Conservation (phyloP, 2,329 filamentous ascomycete genomes). For the Penicillium brasilianum region DNA sequence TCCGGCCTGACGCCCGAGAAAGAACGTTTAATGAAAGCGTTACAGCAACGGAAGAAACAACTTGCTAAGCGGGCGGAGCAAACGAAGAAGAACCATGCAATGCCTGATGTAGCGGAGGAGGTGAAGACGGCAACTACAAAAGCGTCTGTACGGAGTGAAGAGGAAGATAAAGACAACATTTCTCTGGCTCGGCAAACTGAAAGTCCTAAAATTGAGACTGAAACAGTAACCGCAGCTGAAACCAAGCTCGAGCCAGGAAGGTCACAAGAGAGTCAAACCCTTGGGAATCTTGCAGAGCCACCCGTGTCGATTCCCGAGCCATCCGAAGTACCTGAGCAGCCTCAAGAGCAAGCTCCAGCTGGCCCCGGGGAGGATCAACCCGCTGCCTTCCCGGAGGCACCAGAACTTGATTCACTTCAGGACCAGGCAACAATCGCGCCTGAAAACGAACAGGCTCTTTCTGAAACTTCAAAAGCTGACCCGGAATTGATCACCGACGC, state of each 20-base stretch:
- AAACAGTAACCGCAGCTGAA: slow-evolving; percentile 18
- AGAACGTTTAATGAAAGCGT: slow-evolving; percentile 87
- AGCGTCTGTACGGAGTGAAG: slow-evolving; percentile 30
- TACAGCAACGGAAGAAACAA: slow-evolving; percentile 87
- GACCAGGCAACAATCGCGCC: background rate
- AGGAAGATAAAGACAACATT: slow-evolving; percentile 33
- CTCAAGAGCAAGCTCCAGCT: slow-evolving; percentile 8
- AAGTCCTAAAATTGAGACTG: background rate
- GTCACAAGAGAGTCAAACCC: background rate
- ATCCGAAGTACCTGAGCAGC: slow-evolving; percentile 9
- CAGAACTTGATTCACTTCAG: slow-evolving; percentile 10
- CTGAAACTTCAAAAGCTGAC: slow-evolving; percentile 22
- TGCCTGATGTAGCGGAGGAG: slow-evolving; percentile 23
- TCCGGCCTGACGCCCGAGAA: slow-evolving; percentile 82
- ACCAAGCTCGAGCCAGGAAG: slow-evolving; percentile 22
- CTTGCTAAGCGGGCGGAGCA: slow-evolving; percentile 51
- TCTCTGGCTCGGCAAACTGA: slow-evolving; percentile 30
- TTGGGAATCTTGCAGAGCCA: slow-evolving; percentile 3
- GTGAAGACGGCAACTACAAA: slow-evolving; percentile 8
- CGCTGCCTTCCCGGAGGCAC: background rate
- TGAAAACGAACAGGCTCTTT: slow-evolving; percentile 17
- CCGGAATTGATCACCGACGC: slow-evolving; percentile 33
- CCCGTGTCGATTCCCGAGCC: slow-evolving; percentile 7
- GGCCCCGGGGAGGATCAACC: background rate
- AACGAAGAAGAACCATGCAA: slow-evolving; percentile 34